Evolutionary conservation across 257 asterid genomes (phyloP), one percentile per base, ranked within the genome.

Genomic region (Primulina huaijiensis): DNA sequence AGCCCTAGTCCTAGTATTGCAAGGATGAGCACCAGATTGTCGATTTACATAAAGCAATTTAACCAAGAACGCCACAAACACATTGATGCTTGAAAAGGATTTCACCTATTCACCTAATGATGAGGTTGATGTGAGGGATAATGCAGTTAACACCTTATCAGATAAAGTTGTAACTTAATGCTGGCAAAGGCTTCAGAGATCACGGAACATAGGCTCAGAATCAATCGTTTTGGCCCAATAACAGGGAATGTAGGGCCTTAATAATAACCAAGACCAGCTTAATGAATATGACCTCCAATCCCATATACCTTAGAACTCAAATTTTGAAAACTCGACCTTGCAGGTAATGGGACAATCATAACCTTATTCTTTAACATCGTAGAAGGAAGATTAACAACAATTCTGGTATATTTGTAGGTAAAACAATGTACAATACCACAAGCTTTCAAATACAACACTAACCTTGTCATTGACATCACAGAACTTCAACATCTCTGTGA

Each of bases 391-490:
- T 14, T 12, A 25, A 40, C 50, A 40, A 81, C n/a, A 29, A 52
- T 30, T 65, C 56, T 27, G 25, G 53, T 59, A 27, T 60, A 4
- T 20, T 62, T 43, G 50, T n/a, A 20, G 34, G 53, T 17, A 66
- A 37, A 56, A 7, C 11, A 8, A 46, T 9, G 38, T 25, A 10
- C 27, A 20, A 21, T 50, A 68, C 70, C 52, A 33, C 29, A 30
- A 62, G 64, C 71, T 65, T 67, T 37, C 17, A 38, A 72, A 75
- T 64, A 12, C 31, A 71, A 40, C 14, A 60, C 83, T 82, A 64
- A 92, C 99, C 96, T 90, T 93, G 81, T 93, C 99, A 77, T 87
- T 89, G 69, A 93, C 78, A 35, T 90, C 88, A 68, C 99, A 90
- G 75, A 84, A 80, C 91, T 93, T 90, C 90, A 90, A 74, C 79